Conservation (phyloP, 192 early-diverging fungal genomes). For the Backusella luteola region DNA sequence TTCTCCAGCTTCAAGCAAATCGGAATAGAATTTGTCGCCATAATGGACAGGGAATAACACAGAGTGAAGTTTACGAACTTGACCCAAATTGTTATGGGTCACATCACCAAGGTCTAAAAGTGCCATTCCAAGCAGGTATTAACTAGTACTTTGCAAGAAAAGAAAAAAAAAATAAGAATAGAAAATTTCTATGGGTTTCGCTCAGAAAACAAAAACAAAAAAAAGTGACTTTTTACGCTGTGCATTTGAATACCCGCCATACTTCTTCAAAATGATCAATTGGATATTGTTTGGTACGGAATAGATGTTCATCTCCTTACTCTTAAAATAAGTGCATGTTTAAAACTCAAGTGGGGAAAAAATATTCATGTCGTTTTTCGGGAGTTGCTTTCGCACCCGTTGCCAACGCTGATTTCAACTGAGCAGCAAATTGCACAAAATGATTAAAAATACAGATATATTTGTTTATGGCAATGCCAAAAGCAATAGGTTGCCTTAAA, state of each 20-base stretch:
- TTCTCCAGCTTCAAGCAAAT: conserved; percentile 64
- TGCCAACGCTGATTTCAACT: neutral
- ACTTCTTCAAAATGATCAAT: neutral
- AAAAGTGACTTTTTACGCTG: neutral
- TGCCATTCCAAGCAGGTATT: neutral
- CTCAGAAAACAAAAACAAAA: neutral
- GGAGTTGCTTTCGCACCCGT: neutral
- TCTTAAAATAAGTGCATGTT: neutral
- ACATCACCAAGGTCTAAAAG: conserved; percentile 46
- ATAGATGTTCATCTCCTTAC: neutral
- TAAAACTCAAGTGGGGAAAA: neutral
- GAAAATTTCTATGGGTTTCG: neutral
- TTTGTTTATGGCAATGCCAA: neutral
- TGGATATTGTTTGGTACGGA: neutral
- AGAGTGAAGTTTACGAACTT: conserved; percentile 70
- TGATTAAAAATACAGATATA: no score
- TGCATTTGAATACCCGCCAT: neutral
- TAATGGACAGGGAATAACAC: conserved; percentile 89
- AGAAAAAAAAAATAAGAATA: neutral
- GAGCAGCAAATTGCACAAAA: no score
- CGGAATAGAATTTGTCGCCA: conserved; percentile 73
- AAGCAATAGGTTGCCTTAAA: no score
- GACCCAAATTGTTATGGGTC: conserved; percentile 60
- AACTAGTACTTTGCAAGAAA: neutral
- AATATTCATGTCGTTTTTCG: neutral